phyloP scores from a whole-genome alignment of 2,329 filamentous ascomycete genomes.

The Raffaelea ambrosiae region DNA sequence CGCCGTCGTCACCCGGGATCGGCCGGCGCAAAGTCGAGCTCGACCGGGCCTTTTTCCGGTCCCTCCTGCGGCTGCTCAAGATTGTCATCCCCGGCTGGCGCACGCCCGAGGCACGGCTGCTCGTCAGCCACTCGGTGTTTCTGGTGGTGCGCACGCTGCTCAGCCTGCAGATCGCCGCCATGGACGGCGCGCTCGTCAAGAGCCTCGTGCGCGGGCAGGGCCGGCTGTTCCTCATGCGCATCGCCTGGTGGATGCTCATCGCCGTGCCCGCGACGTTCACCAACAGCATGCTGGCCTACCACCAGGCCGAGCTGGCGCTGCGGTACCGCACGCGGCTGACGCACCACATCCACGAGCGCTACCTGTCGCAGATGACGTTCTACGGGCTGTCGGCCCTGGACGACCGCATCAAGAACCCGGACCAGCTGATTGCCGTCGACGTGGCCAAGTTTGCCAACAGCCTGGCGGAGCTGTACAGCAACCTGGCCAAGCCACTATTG shows the following conservation, averaged over 20 bases:
- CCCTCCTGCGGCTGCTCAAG: slow-evolving; percentile 65
- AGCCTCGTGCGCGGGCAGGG: slow-evolving; percentile 85
- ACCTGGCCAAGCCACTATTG: slow-evolving; percentile 85
- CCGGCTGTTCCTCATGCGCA: slow-evolving; percentile 76
- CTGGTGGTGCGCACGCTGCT: slow-evolving; percentile 84
- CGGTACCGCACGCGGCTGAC: slow-evolving; percentile 90
- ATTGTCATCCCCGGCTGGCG: slow-evolving; percentile 88
- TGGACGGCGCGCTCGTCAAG: slow-evolving; percentile 91
- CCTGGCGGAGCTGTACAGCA: slow-evolving; percentile 89
- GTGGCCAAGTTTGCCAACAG: slow-evolving; percentile 95
- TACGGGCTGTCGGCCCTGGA: slow-evolving; percentile 93
- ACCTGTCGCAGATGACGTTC: slow-evolving; percentile 95
- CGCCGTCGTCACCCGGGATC: too few species aligned
- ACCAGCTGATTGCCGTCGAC: slow-evolving; percentile 94
- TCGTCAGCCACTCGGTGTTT: slow-evolving; percentile 90
- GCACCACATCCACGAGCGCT: slow-evolving; percentile 91
- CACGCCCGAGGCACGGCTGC: slow-evolving; percentile 77
- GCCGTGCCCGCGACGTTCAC: slow-evolving; percentile 95
- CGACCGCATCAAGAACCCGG: slow-evolving; percentile 96
- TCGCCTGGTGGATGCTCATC: slow-evolving; percentile 98
- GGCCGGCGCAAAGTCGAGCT: slow-evolving; percentile 75
- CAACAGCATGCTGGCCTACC: slow-evolving; percentile 97
- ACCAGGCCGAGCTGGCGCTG: slow-evolving; percentile 88
- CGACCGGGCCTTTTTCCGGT: slow-evolving; percentile 73
- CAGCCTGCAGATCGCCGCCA: slow-evolving; percentile 89